Conservation (phyloP, 208 protist species). For the Crithidia acanthocephali region DNA sequence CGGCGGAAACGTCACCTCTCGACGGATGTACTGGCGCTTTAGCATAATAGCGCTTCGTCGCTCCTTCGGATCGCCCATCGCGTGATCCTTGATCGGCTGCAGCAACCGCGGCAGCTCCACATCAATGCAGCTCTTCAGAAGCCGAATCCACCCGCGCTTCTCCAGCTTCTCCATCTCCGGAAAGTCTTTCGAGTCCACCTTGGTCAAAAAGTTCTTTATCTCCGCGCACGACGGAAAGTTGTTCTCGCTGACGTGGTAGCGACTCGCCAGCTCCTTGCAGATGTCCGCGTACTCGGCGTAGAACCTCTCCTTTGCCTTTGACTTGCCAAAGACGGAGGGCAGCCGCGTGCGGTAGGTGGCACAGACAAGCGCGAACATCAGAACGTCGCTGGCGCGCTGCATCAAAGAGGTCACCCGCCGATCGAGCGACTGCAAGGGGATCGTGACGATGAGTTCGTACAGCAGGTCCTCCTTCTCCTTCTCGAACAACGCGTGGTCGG, state of each 20-base stretch:
- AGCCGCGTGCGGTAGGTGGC: conserved; percentile 56
- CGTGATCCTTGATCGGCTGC: conserved; percentile 65
- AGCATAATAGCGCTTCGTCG: conserved; percentile 27
- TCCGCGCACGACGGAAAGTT: conserved; percentile 56
- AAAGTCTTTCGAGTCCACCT: conserved; percentile 46
- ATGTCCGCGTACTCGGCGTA: conserved; percentile 55
- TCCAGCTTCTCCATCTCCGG: conserved; percentile 65
- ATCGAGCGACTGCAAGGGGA: conserved; percentile 90
- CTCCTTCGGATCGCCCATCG: conserved; percentile 56
- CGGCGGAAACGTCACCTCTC: neutral
- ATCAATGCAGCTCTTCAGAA: conserved; percentile 63
- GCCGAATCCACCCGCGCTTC: conserved; percentile 52
- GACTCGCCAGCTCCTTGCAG: conserved; percentile 51
- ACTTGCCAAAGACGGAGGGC: conserved; percentile 88
- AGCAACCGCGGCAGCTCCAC: conserved; percentile 72
- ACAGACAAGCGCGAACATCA: conserved; percentile 88
- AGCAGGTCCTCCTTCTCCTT: conserved; percentile 89
- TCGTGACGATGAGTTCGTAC: conserved; percentile 77
- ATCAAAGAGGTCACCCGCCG: conserved; percentile 92
- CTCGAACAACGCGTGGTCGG: conserved; percentile 86
- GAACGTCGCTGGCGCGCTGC: conserved; percentile 75
- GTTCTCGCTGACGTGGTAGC: conserved; percentile 54
- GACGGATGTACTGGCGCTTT: conserved; percentile 22
- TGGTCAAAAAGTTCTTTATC: conserved; percentile 44
- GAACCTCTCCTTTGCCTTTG: conserved; percentile 70